Base-by-base conservation (phyloP, 164 flowering plant genomes). In the Liquidambar formosana region DNA sequence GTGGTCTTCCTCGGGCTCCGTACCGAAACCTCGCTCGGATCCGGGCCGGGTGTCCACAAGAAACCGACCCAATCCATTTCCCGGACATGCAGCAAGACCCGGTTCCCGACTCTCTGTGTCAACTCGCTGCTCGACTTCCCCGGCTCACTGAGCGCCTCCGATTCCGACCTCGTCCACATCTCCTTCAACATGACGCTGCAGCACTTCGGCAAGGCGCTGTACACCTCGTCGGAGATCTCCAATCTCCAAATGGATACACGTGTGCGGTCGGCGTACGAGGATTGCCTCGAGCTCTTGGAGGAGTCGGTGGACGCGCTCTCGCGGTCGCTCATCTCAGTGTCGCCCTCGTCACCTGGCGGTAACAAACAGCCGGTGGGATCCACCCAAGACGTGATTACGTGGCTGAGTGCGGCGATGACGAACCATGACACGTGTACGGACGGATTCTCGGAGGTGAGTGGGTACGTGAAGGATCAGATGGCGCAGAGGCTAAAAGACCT, bases 381-480 rank as follows among this genome's bases (percentile, higher is more conserved):
- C 1, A 57, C 73, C 0, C 75, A 82, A 45, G 98, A 96, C 74
- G 94, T 90, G 71, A 1, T 83, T 84, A 96, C 97, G 63, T 96
- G 99, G 99, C 88, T 93, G 53, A 90, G 96, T 78, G 86, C 96
- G 2, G 92, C 98, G 10, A 68, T 93, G 65, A 96, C 99, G 5
- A 93, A 93, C 60, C 96, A 93, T 63, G 99, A 91, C 89, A 93
- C 99, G 47, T 96, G 98, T 65, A 28, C 73, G 75, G 98, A 90
- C 38, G 98, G 98, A 18, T 76, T 92, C 49, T 73, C 33, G 2
- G 88, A 61, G 1, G 74, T 79, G n/a, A 73, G 45, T 38, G 93
- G 89, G 44, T 4, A 51, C 23, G 89, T 91, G 68, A 91, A 81
- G 80, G 77, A 83, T 10, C 45, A 63, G 62, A 54, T 70, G 62